These are phyloP conservation scores for Cladophialophora exuberans DNA, from an alignment of 2,329 filamentous ascomycete species.

Conservation along the genomic window DNA sequence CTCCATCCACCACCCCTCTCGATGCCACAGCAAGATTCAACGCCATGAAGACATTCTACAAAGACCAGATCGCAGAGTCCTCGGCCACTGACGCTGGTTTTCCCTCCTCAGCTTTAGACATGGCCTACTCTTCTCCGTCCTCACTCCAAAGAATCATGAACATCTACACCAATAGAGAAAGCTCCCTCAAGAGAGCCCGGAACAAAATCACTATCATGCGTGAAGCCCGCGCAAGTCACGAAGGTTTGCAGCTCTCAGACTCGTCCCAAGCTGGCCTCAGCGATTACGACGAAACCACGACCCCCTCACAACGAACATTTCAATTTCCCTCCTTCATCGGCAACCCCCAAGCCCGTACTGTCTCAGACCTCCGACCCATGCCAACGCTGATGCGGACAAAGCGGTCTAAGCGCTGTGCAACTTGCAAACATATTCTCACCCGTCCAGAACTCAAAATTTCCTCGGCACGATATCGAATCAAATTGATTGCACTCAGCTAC, in stretches of 20 bases:
- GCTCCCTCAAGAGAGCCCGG: constrained; percentile 63
- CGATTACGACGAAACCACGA: constrained; percentile 28
- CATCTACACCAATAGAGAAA: constrained; percentile 70
- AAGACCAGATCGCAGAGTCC: constrained; percentile 71
- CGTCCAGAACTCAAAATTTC: constrained; percentile 91
- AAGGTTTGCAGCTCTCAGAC: constrained; percentile 70
- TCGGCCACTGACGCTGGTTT: constrained; percentile 51
- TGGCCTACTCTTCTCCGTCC: constrained; percentile 68
- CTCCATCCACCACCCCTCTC: constrained; percentile 46
- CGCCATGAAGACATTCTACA: constrained; percentile 74
- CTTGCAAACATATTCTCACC: constrained; percentile 91
- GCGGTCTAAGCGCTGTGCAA: constrained; percentile 87
- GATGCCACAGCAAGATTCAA: constrained; percentile 73
- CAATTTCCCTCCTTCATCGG: constrained; percentile 56
- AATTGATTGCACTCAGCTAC: constrained; percentile 83
- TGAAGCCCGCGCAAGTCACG: constrained; percentile 70
- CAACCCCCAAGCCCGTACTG: constrained; percentile 58
- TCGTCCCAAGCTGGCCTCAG: constrained; percentile 44
- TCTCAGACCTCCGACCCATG: constrained; percentile 76
- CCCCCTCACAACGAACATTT: constrained; percentile 33
- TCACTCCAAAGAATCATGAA: constrained; percentile 89
- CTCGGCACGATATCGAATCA: constrained; percentile 89
- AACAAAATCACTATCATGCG: constrained; percentile 74
- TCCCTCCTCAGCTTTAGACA: constrained; percentile 55
- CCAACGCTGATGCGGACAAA: constrained; percentile 86